phyloP scores from a whole-genome alignment of 257 asterid genomes.

The Forsythia viridissima region DNA sequence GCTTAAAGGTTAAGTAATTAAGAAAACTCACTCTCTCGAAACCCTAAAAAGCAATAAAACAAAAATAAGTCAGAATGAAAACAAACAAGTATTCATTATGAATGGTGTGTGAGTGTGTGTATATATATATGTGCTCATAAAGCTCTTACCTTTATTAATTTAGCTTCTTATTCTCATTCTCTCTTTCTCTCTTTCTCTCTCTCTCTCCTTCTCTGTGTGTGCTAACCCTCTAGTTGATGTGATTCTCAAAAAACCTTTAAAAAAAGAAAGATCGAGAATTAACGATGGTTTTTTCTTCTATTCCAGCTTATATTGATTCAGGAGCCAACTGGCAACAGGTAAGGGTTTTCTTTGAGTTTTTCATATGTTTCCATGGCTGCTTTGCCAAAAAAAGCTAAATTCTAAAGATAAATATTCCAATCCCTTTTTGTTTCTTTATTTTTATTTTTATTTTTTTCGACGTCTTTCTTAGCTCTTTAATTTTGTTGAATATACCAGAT shows the following conservation, averaged over 20 bases:
- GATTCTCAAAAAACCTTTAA: constrained; percentile 52
- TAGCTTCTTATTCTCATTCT: constrained; percentile 49
- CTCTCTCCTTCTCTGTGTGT: neutral
- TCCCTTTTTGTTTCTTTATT: constrained; percentile 26
- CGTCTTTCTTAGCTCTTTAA: constrained; percentile 17
- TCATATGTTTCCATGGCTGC: constrained; percentile 42
- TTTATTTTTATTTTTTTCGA: constrained; percentile 11
- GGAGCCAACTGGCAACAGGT: constrained; percentile 59
- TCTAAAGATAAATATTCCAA: constrained; percentile 58
- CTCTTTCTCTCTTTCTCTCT: constrained; percentile 22
- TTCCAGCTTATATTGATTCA: constrained; percentile 59
- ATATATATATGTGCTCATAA: constrained; percentile 38
- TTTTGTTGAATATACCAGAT: constrained; percentile 44
- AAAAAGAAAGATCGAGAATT: constrained; percentile 35
- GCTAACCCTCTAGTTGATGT: constrained; percentile 32
- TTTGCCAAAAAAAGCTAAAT: constrained; percentile 47
- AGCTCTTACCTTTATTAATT: constrained; percentile 46
- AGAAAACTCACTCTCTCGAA: constrained; percentile 24
- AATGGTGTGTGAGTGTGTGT: constrained; percentile 12
- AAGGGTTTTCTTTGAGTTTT: constrained; percentile 21
- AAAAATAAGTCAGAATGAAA: constrained; percentile 33
- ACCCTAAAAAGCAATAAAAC: constrained; percentile 53
- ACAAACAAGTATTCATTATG: constrained; percentile 23
- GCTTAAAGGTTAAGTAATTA: constrained; percentile 48
- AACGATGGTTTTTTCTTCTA: constrained; percentile 61